Evolutionary conservation across 352 stramenopile species (phyloP).

Genomic region (Phytopythium oedochilum): DNA sequence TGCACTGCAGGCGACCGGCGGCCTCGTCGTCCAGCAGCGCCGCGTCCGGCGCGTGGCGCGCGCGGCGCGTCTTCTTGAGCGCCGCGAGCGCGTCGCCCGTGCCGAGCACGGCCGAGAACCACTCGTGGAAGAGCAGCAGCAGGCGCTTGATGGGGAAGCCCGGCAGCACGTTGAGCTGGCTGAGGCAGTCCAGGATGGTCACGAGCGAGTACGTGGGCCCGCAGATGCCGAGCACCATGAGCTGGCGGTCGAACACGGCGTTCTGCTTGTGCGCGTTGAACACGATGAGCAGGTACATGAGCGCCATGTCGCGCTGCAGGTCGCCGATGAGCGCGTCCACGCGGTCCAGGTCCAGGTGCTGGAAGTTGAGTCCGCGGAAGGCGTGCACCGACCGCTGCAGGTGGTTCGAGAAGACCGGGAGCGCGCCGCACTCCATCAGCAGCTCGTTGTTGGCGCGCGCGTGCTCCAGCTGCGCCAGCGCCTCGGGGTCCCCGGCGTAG

Average conservation of each 20-base stretch:
- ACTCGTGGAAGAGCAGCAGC: conserved; percentile 68
- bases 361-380: conserved; percentile 67
- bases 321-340: conserved; percentile 58
- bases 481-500: conserved; percentile 6
- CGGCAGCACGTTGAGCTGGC: conserved; percentile 62
- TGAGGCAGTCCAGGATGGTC: conserved; percentile 69
- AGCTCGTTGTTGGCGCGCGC: conserved; percentile 64
- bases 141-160: conserved; percentile 79
- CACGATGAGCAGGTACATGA: conserved; percentile 72
- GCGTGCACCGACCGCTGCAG: conserved; percentile 60
- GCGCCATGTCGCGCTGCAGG: conserved; percentile 72
- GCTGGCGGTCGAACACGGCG: conserved; percentile 57
- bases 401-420: conserved; percentile 59
- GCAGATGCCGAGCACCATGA: conserved; percentile 59
- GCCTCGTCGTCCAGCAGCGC: conserved; percentile 46
- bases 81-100: conserved; percentile 41
- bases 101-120: conserved; percentile 55
- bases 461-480: conserved; percentile 43
- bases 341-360: conserved; percentile 63
- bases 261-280: conserved; percentile 70
- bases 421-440: conserved; percentile 64
- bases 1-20: conserved; percentile 47
- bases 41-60: conserved; percentile 30
- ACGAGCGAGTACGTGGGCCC: conserved; percentile 53
- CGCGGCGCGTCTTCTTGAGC: conserved; percentile 46